Base-by-base conservation (phyloP, 305 asterid species). In the Lippia alba region DNA sequence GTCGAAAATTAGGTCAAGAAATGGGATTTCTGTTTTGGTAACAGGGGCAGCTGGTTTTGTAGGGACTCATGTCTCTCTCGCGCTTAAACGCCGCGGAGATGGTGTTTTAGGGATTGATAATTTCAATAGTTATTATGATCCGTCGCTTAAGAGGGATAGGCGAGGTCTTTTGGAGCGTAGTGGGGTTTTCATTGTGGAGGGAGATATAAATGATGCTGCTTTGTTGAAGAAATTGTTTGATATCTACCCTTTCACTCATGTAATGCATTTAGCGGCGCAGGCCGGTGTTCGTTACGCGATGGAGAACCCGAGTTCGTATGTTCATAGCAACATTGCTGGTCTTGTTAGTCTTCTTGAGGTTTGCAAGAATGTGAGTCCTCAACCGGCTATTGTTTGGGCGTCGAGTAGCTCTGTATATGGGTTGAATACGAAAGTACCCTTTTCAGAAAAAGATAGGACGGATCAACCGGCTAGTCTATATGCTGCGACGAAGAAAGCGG, bases 321-420 rank as follows among this genome's bases (percentile, higher is more conserved):
- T 87, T 16, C 87, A 84, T 19, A 85, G 91, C 32, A 87, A 87
- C 71, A 81, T 87, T 17, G 94, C 91, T 0, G 94, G 94, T 5
- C 76, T 85, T 18, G 94, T 87, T 30, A 87, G 65, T 57, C 48
- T 87, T 10, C 80, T 87, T 14, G 94, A 87, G 77, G 86, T 71
- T 5, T 73, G 83, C 78, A 87, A 87, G 85, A 77, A 64, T 50
- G 91, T 81, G 0, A 80, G 84, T 61, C 91, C 95, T 65, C 95
- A 88, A 76, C 91, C 95, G 0, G 87, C 95, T 0, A 83, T 84
- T 3, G 95, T 88, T 8, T 88, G 95, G 95, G 95, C 95, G 0
- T 88, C 95, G 7, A 86, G 92, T 24, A 88, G 92, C 0, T 86
- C 92, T 0, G 95, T 88, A 0, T 86, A 88, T 51, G 95, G 95